phyloP scores from a whole-genome alignment of 345 rosid species.

The Citrus hindsii region DNA sequence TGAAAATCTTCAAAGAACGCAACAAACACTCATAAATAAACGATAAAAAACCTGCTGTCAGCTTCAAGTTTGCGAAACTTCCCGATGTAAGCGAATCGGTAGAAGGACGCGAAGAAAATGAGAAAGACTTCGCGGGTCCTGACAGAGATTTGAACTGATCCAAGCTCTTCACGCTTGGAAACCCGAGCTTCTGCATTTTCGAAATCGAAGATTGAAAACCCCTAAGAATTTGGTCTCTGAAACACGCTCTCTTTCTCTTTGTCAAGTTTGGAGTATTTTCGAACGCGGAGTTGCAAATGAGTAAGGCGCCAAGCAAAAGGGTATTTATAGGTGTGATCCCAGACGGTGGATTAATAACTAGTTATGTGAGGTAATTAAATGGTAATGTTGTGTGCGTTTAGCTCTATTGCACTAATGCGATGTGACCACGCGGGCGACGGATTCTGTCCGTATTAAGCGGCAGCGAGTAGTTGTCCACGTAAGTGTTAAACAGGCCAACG shows the following conservation, averaged over 20 bases:
- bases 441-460: neutral
- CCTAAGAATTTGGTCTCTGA: slow-evolving; percentile 3
- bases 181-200: slow-evolving; percentile 71
- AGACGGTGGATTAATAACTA: too few relatives aligned
- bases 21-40: neutral
- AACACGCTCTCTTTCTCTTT: neutral
- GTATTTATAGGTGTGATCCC: neutral
- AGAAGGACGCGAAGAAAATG: slow-evolving; percentile 52
- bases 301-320: neutral
- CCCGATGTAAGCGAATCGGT: slow-evolving; percentile 54
- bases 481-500: too few relatives aligned
- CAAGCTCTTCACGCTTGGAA: slow-evolving; percentile 66
- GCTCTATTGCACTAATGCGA: neutral
- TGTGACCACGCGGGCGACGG: too few relatives aligned
- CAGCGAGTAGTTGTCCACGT: neutral
- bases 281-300: neutral
- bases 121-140: slow-evolving; percentile 45
- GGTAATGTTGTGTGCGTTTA: neutral
- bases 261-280: neutral
- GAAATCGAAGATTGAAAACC: slow-evolving; percentile 6
- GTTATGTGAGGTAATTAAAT: neutral
- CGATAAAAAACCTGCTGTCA: slow-evolving; percentile 65
- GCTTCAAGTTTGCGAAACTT: slow-evolving; percentile 72
- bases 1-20: neutral
- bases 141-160: slow-evolving; percentile 54